Conservation (phyloP, 164 flowering plant species). For the Berberis thunbergii region DNA sequence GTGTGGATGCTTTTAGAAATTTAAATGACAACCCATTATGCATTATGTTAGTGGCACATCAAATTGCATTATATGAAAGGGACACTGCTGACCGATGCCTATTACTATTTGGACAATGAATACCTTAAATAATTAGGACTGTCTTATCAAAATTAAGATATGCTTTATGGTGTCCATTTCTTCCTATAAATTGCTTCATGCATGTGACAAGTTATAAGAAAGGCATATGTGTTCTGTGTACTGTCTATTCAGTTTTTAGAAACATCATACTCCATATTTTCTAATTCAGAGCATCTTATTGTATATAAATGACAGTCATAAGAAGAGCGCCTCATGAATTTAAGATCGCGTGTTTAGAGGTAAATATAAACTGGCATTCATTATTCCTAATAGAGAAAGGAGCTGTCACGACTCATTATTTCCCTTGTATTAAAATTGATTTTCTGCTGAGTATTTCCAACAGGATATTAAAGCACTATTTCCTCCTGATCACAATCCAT, state of each 20-base stretch:
- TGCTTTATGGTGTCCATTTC: too few relatives aligned
- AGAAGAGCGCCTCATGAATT: conserved; percentile 98
- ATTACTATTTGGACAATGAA: too few relatives aligned
- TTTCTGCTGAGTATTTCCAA: neutral
- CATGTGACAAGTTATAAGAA: too few relatives aligned
- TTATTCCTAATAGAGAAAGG: neutral
- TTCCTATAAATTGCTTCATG: too few relatives aligned
- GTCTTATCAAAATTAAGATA: too few relatives aligned
- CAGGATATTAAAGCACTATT: conserved; percentile 91
- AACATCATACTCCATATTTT: neutral
- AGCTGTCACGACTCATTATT: neutral
- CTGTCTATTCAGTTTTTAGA: neutral
- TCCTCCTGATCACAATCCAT: conserved; percentile 95
- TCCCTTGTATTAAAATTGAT: neutral
- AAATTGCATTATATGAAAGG: too few relatives aligned
- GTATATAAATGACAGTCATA: conserved; percentile 50
- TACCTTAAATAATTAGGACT: too few relatives aligned
- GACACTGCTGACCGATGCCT: too few relatives aligned
- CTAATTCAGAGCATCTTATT: neutral
- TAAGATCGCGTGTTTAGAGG: conserved; percentile 97
- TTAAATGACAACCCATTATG: too few relatives aligned
- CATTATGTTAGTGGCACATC: too few relatives aligned
- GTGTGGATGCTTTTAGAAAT: too few relatives aligned
- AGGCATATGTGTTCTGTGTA: too few relatives aligned
- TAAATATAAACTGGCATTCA: conserved; percentile 13